A percentile compares a stretch with the other conserved stretches of the same genome.
Conservation (phyloP, 768 basidiomycete species). For the Kwoniella bestiolae region DNA sequence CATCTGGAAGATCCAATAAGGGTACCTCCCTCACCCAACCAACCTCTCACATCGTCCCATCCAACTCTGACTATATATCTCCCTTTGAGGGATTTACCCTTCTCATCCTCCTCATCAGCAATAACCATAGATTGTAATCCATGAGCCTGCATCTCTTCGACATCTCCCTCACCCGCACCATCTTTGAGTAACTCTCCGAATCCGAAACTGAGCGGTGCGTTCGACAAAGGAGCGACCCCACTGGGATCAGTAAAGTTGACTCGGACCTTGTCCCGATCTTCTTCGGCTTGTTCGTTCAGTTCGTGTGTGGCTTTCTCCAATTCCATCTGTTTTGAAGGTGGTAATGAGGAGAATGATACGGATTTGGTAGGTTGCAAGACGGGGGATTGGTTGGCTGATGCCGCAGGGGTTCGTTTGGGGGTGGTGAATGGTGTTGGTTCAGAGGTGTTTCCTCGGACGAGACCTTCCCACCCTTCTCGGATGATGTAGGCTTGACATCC, state of each 20-base stretch:
- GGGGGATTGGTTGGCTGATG: conserved; percentile 31
- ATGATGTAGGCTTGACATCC: conserved; percentile 96
- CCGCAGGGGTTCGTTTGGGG: conserved; percentile 46
- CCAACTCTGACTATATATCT: conserved; percentile 93
- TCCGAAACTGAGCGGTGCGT: conserved; percentile 55
- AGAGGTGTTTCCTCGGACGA: conserved; percentile 84
- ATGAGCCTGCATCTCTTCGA: conserved; percentile 47
- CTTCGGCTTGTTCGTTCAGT: conserved; percentile 12
- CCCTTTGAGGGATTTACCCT: conserved; percentile 71
- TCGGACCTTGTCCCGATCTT: conserved; percentile 15
- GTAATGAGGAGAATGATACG: conserved; percentile 54
- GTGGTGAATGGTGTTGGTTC: conserved; percentile 44
- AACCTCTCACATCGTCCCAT: conserved; percentile 96
- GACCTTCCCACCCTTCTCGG: conserved; percentile 97
- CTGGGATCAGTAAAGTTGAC: conserved; percentile 36
- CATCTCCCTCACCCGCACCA: conserved; percentile 69
- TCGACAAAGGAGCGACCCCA: conserved; percentile 40
- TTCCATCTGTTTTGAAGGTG: conserved; percentile 49
- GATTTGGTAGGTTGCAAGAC: conserved; percentile 38
- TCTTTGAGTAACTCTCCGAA: conserved; percentile 61
- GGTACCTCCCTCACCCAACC: conserved; percentile 73
- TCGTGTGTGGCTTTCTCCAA: conserved; percentile 28
- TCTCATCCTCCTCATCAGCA: conserved; percentile 61
- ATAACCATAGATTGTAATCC: conserved; percentile 18
- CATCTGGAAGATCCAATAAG: conserved; percentile 56